Evolutionary conservation across 2,329 filamentous ascomycete species (phyloP), one percentile per base, ranked within the genome.

Genomic region (Aspergillus nomiae): DNA sequence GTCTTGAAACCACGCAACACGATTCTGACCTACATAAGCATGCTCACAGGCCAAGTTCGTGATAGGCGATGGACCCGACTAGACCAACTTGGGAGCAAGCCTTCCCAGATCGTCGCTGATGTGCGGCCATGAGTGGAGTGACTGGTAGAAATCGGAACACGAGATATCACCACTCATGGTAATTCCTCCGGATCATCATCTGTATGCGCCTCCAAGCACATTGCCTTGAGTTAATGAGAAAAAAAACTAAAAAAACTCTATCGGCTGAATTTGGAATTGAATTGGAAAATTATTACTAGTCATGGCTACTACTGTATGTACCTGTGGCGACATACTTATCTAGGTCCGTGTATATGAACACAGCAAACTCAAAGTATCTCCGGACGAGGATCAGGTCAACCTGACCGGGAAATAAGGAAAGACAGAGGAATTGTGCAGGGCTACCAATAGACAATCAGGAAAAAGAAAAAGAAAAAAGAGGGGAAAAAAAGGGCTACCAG

Each of bases 391-490:
- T 30, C 28, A 12, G 30, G 16, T 24, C 28, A 32, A 34, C 19
- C 28, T n/a, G 28, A 51, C 28, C 51, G n/a, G 32, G n/a, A 38
- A 38, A 26, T 12, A 30, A 30, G 19, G 4, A 36, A 30, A 21
- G 43, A 36, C 34, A 36, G 34, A 45, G 14, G 56, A 58, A 45
- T 51, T 32, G 28, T 21, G 48, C 30, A 51, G 48, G 48, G 48
- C 48, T 28, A 51, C 48, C 48, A 51, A 51, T 51, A n/a, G 28
- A 32, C 48, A 21, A 12, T 32, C 28, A 32, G 16, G 10, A 6
- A 32, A 41, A 56, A 56, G 45, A 41, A 38, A 34, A 56, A 41
- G n/a, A 60, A 53, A 59, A 41, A 38, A 30, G n/a, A n/a, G n/a
- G n/a, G n/a, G n/a, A 48, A 55, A 58, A 32, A 32, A 19, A 38